Percentiles rank a stretch among this genome's conserved stretches.
phyloP scores from a whole-genome alignment of 78 protist genomes.

The Mantamonas sphyraenae region DNA sequence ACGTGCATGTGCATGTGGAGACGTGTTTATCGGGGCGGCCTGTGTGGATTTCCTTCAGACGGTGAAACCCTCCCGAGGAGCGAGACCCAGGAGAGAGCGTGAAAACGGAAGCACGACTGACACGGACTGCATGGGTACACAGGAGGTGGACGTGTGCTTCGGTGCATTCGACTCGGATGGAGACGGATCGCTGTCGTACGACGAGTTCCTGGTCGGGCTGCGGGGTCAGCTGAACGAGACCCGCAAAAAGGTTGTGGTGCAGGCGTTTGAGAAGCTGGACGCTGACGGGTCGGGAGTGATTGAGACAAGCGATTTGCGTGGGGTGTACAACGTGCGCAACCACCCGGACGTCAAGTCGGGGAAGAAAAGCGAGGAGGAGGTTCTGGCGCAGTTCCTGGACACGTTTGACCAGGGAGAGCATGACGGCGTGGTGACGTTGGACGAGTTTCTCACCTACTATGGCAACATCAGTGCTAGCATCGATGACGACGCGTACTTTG shows the following conservation, averaged over 20 bases:
- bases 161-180: slow-evolving; percentile 1
- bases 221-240: no score
- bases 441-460: slow-evolving; percentile 19
- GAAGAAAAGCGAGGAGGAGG: background rate
- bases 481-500: no score
- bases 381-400: background rate
- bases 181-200: slow-evolving; percentile 7
- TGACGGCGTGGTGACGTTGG: slow-evolving; percentile 9
- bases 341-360: slow-evolving; percentile 15
- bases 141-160: slow-evolving; percentile 15
- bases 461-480: no score
- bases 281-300: background rate
- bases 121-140: background rate
- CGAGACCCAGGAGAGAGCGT: no score
- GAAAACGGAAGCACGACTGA: no score
- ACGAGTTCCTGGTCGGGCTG: no score
- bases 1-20: no score
- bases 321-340: background rate
- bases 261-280: no score
- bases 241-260: no score
- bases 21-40: no score
- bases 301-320: background rate
- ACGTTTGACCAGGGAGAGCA: background rate
- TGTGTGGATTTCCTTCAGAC: no score
- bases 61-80: no score